Evolutionary conservation across 2,329 filamentous ascomycete genomes (phyloP).

Genomic region (Graphilbum sp.): DNA sequence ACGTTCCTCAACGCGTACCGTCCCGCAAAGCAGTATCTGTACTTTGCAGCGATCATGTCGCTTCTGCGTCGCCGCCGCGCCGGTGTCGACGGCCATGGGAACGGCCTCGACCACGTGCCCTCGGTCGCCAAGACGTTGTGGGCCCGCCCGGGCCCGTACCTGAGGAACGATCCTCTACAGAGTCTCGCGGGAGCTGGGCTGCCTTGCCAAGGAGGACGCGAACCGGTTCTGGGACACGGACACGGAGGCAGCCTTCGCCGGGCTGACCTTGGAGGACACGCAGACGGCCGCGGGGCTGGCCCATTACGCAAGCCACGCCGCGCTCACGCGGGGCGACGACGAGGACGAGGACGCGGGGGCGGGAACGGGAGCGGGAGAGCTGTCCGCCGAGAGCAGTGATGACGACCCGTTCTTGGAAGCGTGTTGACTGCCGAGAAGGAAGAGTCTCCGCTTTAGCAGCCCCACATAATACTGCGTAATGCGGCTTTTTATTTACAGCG

Average conservation of each 20-base stretch:
- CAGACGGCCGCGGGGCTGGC: neutral
- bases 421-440: no score
- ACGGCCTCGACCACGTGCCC: neutral
- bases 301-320: neutral
- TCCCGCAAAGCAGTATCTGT: neutral
- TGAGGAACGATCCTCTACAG: neutral
- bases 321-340: neutral
- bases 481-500: no score
- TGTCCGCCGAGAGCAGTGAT: neutral
- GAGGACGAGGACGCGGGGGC: neutral
- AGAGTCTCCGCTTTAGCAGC: no score
- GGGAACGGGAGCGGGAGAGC: no score
- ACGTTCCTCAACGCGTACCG: neutral
- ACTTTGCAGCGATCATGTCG: neutral
- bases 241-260: neutral
- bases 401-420: neutral
- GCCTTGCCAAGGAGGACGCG: neutral
- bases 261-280: neutral
- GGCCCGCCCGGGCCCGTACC: neutral
- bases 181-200: neutral
- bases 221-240: constrained; percentile 1
- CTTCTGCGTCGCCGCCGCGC: constrained; percentile 1
- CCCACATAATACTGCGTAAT: no score
- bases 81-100: neutral
- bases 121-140: neutral